Percentiles rank a stretch among this genome's conserved stretches.
These are phyloP conservation scores for Teratosphaeria zuluensis DNA, from an alignment of 2,329 filamentous ascomycete genomes.

Conservation along the genomic window DNA sequence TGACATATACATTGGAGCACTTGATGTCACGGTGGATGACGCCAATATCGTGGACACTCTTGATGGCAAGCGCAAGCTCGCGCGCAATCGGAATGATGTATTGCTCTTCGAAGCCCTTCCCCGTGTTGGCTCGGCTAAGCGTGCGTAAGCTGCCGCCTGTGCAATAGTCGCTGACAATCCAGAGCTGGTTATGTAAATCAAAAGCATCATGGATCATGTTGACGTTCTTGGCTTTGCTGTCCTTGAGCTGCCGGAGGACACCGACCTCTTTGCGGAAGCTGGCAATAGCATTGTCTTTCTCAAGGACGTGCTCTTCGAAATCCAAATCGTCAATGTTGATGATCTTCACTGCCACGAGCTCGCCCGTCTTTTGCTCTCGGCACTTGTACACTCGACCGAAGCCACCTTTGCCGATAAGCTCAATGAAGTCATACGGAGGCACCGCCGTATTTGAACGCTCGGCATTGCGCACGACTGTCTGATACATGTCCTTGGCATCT, in stretches of 20 bases:
- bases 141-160: conserved; percentile 71
- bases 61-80: conserved; percentile 52
- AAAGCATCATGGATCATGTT: conserved; percentile 73
- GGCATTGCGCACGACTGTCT: conserved; percentile 52
- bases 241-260: conserved; percentile 61
- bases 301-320: conserved; percentile 40
- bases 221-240: conserved; percentile 67
- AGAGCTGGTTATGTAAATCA: conserved; percentile 68
- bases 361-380: conserved; percentile 30
- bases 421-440: conserved; percentile 58
- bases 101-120: conserved; percentile 43
- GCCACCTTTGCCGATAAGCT: conserved; percentile 65
- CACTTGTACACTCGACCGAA: conserved; percentile 67
- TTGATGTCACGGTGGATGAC: conserved; percentile 59
- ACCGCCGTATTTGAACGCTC: conserved; percentile 49
- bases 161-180: conserved; percentile 83
- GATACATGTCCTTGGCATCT: conserved; percentile 63
- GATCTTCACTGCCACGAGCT: conserved; percentile 68
- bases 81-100: conserved; percentile 56
- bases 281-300: conserved; percentile 53
- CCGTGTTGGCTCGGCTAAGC: conserved; percentile 42
- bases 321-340: conserved; percentile 76
- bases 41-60: conserved; percentile 55
- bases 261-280: conserved; percentile 53
- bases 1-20: conserved; percentile 68